Evolutionary conservation across 352 stramenopile species (phyloP), one percentile per base, ranked within the genome.

Genomic region (Phytophthora quininea): DNA sequence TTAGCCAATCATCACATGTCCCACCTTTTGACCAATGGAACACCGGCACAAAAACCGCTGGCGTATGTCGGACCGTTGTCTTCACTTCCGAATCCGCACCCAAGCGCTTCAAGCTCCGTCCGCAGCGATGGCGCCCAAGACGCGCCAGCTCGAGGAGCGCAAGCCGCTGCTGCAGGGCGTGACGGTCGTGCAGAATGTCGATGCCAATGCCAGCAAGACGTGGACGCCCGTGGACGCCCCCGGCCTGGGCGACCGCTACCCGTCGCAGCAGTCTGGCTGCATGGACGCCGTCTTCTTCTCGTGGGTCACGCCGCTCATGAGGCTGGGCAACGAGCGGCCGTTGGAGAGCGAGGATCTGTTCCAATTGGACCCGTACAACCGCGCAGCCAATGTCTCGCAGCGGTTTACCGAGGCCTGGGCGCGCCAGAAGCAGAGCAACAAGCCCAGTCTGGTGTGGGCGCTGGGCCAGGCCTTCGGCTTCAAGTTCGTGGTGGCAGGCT

Each of bases 231-330:
- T 54, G 30, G 71, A 76, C 38, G 31, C 37, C 11, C 62, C 67
- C 15, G 80, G 79, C 0, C 75, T 91, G 48, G 78, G 80, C 40
- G 81, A 92, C 65, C 83, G 79, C 29, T 90, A 85, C 63, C 83
- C 83, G 60, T 80, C 80, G 58, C 80, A 93, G 66, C 46, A 82
- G 54, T 58, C 71, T 1, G 61, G 67, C 24, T 94, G 84, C 53
- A 69, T 80, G 33, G 82, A 79, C 27, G 65, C 77, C n/a, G 63
- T 93, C 35, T 84, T 94, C 61, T 97, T 97, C 74, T 82, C 83
- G 67, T 97, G 91, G 91, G 69, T 97, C 56, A 94, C 84, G 40
- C 88, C 88, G 55, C 61, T 97, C 50, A 93, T 97, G 83, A 73
- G 89, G 61, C 72, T 96, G 30, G 90, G 90, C 48, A 93, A 89